Evolutionary conservation across 106 monocot genomes (phyloP), one percentile per base, ranked within the genome.

Genomic region (Acorus gramineus): DNA sequence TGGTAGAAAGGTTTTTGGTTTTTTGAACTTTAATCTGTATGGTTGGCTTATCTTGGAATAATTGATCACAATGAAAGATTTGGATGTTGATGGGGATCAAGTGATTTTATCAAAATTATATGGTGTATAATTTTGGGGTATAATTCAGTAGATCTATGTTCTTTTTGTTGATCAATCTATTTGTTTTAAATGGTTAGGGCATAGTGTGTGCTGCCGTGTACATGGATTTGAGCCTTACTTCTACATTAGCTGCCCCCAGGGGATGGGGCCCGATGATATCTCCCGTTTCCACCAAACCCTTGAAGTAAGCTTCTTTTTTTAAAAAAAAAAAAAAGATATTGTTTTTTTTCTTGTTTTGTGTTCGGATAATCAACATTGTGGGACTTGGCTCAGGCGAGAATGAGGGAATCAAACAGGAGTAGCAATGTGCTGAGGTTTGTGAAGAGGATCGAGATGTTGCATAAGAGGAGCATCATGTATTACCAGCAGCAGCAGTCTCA

Each of bases 211-310:
- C 72, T 98, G 92, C 67, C 80, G 77, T 64, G 85, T 92, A 9
- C 92, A 98, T 69, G 98, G 98, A 56, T 98, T 98, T 61, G 98
- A 98, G 71, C 98, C 98, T 9, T 98, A 98, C 67, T 98, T 98
- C 80, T 98, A 92, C 64, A 78, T 98, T 7, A 60, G 79, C 64
- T 98, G 92, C 56, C 98, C 88, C 14, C 50, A 64, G 0, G 98
- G 88, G 64, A 92, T 98, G 83, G 88, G 98, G 0, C 88, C 88
- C 43, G 92, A 98, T 73, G 98, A 92, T 50, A 86, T 92, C 14
- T 79, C 92, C 44, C 42, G 59, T 14, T 92, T 98, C 58, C 98
- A 92, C 69, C 78, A 92, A 81, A 78, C 71, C 8, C 73, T 98
- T 11, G 98, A 98, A 83, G 96, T 96, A 47, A 64, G 7, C 10